These are phyloP conservation scores for Claviceps humidiphila DNA, from an alignment of 2,329 filamentous ascomycete species.

Conservation along the genomic window DNA sequence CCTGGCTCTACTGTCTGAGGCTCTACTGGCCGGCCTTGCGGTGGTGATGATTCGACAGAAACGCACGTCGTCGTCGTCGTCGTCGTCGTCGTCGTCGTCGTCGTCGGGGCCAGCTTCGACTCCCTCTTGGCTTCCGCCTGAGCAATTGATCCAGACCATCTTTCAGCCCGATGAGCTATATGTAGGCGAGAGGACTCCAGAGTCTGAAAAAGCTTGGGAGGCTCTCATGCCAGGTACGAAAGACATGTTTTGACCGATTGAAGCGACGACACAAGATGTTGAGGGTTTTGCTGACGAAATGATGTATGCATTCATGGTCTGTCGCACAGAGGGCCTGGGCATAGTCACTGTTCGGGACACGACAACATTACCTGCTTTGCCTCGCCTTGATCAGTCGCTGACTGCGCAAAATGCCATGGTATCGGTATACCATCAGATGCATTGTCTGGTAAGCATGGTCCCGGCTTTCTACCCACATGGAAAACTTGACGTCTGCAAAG, in stretches of 20 bases:
- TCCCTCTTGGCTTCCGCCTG: neutral
- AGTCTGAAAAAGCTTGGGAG: neutral
- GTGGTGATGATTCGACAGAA: neutral
- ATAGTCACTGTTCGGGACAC: neutral
- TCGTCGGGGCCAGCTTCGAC: neutral
- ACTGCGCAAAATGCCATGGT: neutral
- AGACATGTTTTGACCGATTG: neutral
- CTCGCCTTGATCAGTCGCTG: neutral
- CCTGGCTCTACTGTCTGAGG: neutral
- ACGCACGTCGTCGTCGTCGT: neutral
- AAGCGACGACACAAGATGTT: no score
- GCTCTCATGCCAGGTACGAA: slow-evolving; percentile 1
- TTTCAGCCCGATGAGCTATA: neutral
- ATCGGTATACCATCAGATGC: slow-evolving; percentile 1
- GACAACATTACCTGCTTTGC: neutral
- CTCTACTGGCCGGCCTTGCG: neutral
- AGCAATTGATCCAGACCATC: neutral
- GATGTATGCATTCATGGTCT: neutral
- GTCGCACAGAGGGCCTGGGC: neutral
- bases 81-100: no score
- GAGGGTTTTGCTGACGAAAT: neutral
- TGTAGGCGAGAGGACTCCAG: neutral
- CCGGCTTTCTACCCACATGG: no score
- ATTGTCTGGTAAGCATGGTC: neutral
- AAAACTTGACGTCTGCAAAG: no score